These are phyloP conservation scores for Naganishia albida DNA, from an alignment of 1,284 basidiomycete genomes.

Conservation along the genomic window DNA sequence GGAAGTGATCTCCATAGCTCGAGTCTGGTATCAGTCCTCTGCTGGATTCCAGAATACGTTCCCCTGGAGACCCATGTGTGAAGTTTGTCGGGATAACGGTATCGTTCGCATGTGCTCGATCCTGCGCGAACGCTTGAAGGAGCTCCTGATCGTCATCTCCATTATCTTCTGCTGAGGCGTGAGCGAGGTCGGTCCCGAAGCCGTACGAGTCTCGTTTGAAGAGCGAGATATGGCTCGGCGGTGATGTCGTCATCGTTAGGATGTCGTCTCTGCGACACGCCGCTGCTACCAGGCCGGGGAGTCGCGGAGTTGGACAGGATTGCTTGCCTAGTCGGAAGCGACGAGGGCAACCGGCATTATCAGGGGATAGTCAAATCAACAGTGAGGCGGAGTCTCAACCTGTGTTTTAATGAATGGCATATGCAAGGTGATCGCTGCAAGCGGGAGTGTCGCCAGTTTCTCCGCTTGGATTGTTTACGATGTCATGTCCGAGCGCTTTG, in stretches of 20 bases:
- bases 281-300: not conserved
- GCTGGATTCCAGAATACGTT: not conserved
- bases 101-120: not conserved
- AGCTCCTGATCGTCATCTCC: slow-evolving; percentile 4
- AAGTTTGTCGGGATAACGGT: slow-evolving; percentile 11
- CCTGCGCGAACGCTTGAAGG: slow-evolving; percentile 3
- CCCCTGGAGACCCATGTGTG: not conserved
- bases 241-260: slow-evolving; percentile 22
- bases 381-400: too few species aligned
- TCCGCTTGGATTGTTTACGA: slow-evolving; percentile 18
- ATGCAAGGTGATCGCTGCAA: slow-evolving; percentile 1
- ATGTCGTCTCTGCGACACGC: not conserved
- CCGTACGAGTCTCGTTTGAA: slow-evolving; percentile 18
- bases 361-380: not conserved
- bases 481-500: not conserved
- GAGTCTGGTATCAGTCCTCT: slow-evolving; percentile 28
- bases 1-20: slow-evolving; percentile 19
- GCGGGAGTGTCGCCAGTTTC: not conserved
- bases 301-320: too few species aligned
- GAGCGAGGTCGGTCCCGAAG: slow-evolving; percentile 5
- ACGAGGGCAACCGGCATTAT: too few species aligned
- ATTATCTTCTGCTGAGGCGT: not conserved
- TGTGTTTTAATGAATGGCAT: not conserved
- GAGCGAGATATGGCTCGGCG: slow-evolving; percentile 15
- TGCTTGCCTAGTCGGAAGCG: too few species aligned